A percentile compares a stretch with the other conserved stretches of the same genome.
Evolutionary conservation across 768 basidiomycete genomes (phyloP).

Genomic region (Russula sp.): DNA sequence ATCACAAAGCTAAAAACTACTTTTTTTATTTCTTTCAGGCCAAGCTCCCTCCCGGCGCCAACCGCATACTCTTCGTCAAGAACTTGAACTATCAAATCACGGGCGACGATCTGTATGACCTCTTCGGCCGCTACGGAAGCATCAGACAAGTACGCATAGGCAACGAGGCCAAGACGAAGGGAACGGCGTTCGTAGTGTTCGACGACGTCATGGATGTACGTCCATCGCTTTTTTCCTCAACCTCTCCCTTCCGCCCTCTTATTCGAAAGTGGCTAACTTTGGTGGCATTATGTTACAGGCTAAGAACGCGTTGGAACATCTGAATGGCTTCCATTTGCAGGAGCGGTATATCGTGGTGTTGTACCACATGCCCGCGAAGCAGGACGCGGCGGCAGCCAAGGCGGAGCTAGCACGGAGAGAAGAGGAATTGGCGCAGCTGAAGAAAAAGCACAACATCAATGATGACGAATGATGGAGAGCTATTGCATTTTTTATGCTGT

Average conservation of each 20-base stretch:
- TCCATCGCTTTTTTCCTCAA: conserved; percentile 10
- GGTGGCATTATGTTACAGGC: conserved; percentile 54
- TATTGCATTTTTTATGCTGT: not conserved
- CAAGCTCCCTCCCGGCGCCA: conserved; percentile 87
- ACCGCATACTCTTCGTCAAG: conserved; percentile 88
- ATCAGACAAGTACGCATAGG: conserved; percentile 94
- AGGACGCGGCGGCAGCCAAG: conserved; percentile 88
- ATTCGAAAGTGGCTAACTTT: conserved; percentile 20
- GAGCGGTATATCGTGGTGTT: conserved; percentile 98
- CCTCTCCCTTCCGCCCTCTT: not conserved
- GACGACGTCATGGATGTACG: conserved; percentile 94
- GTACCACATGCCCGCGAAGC: conserved; percentile 97
- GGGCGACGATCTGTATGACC: conserved; percentile 91
- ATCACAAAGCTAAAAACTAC: too few species aligned
- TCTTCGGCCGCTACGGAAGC: conserved; percentile 95
- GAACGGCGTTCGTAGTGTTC: conserved; percentile 95
- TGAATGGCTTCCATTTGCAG: conserved; percentile 97
- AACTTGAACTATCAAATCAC: conserved; percentile 90
- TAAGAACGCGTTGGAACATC: conserved; percentile 91
- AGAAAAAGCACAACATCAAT: conserved; percentile 74
- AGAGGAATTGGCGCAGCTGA: conserved; percentile 80
- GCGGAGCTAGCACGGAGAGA: conserved; percentile 88
- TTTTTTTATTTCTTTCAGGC: conserved; percentile 48
- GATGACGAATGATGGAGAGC: conserved; percentile 51
- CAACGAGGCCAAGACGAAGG: conserved; percentile 85